Conservation (phyloP, 495 filamentous ascomycete species). For the Hypoxylon trugodes region DNA sequence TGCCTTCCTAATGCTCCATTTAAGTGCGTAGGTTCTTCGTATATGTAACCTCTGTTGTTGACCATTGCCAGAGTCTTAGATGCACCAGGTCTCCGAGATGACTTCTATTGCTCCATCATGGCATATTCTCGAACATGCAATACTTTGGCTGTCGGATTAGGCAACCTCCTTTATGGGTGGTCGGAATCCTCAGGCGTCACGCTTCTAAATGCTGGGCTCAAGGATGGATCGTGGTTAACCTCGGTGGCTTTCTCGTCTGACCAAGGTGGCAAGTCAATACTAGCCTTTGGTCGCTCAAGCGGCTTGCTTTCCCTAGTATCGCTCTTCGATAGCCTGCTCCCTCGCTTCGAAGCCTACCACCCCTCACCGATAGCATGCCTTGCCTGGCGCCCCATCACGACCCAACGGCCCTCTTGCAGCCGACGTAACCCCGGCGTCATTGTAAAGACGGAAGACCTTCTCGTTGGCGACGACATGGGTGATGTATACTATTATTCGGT, state of each 20-base stretch:
- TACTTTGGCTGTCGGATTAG: constrained; percentile 85
- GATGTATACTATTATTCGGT: constrained; percentile 87
- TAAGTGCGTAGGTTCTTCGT: constrained; percentile 61
- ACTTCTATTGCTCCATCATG: constrained; percentile 93
- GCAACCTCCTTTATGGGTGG: constrained; percentile 86
- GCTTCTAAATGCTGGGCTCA: constrained; percentile 52
- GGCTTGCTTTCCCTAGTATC: constrained; percentile 64
- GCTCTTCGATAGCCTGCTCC: constrained; percentile 54
- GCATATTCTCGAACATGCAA: constrained; percentile 79
- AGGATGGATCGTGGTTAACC: constrained; percentile 66
- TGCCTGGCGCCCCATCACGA: constrained; percentile 67
- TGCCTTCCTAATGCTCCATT: constrained; percentile 76
- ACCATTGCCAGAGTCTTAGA: constrained; percentile 70
- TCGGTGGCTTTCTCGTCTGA: constrained; percentile 88
- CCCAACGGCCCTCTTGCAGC: constrained; percentile 51
- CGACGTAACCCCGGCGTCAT: constrained; percentile 42
- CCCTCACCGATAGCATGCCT: constrained; percentile 78
- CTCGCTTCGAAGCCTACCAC: constrained; percentile 79
- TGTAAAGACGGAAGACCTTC: constrained; percentile 77
- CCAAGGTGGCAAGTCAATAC: constrained; percentile 77
- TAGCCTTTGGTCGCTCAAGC: constrained; percentile 84
- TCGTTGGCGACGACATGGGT: constrained; percentile 89
- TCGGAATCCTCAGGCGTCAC: constrained; percentile 68
- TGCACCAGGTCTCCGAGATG: constrained; percentile 86
- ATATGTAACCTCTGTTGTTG: not conserved